Percentiles rank a stretch among this genome's conserved stretches.
phyloP scores from a whole-genome alignment of 768 basidiomycete genomes.

The Psilocybe sp. region DNA sequence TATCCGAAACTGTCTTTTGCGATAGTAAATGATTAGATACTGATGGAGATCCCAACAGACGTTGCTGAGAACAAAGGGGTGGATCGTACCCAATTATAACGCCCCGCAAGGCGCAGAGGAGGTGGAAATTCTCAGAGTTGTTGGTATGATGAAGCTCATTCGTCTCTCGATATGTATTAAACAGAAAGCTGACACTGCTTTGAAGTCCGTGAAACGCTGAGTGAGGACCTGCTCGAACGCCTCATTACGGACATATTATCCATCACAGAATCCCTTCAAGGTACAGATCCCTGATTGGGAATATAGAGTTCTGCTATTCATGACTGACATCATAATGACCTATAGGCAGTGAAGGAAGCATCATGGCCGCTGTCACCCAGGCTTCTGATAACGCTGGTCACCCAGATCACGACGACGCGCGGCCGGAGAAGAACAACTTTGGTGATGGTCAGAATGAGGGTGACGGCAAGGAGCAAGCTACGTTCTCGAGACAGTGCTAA shows the following conservation, averaged over 20 bases:
- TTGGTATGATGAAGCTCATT: constrained; percentile 30
- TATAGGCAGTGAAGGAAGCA: constrained; percentile 18
- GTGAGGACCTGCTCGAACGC: constrained; percentile 48
- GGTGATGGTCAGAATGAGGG: constrained; percentile 23
- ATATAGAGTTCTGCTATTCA: background rate
- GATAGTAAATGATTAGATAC: too few species aligned
- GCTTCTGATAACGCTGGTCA: constrained; percentile 23
- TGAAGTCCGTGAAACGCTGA: constrained; percentile 52
- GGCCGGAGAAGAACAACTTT: constrained; percentile 40
- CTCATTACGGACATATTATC: constrained; percentile 50
- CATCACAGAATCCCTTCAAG: constrained; percentile 43
- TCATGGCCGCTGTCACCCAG: constrained; percentile 20
- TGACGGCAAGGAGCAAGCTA: constrained; percentile 24
- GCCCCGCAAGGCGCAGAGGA: constrained; percentile 50
- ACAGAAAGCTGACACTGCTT: constrained; percentile 22
- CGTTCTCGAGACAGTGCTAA: constrained; percentile 40
- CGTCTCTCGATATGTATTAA: constrained; percentile 18
- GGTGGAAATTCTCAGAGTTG: constrained; percentile 58
- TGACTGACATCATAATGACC: background rate
- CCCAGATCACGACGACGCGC: constrained; percentile 37
- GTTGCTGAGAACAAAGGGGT: constrained; percentile 48
- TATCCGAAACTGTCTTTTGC: constrained; percentile 1
- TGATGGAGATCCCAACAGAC: constrained; percentile 21
- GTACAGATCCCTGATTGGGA: constrained; percentile 22
- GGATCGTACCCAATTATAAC: constrained; percentile 63